phyloP scores from a whole-genome alignment of 2,329 filamentous ascomycete genomes.

The Exophiala sideris region DNA sequence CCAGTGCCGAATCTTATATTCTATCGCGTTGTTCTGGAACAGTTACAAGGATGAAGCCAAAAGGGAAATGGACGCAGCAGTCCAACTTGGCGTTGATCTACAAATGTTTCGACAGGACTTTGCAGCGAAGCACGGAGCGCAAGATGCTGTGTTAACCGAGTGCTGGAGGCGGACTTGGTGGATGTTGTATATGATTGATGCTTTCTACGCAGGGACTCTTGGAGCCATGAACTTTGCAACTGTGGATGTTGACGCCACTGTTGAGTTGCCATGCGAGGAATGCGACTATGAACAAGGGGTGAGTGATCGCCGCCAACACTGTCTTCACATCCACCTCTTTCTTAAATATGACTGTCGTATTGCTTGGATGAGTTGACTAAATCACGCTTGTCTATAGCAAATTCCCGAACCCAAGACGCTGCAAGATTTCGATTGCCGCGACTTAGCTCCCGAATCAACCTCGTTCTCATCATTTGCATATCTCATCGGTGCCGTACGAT shows the following conservation, averaged over 20 bases:
- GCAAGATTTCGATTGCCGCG: conserved; percentile 34
- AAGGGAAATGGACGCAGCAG: conserved; percentile 45
- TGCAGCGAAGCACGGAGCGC: conserved; percentile 55
- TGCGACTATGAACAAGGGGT: conserved; percentile 24
- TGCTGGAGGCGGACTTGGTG: conserved; percentile 37
- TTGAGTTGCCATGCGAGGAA: conserved; percentile 36
- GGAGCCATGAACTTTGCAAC: conserved; percentile 5
- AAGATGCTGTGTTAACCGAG: conserved; percentile 35
- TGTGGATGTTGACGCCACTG: conserved; percentile 20
- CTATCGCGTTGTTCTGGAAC: conserved; percentile 74
- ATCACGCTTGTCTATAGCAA: conserved; percentile 16
- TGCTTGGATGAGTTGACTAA: not conserved
- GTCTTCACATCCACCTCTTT: not conserved
- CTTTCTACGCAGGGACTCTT: conserved; percentile 12
- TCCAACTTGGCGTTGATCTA: conserved; percentile 27
- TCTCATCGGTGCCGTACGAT: conserved; percentile 32
- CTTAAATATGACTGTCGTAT: not conserved
- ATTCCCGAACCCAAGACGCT: conserved; percentile 32
- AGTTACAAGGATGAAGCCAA: conserved; percentile 68
- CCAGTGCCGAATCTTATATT: conserved; percentile 72
- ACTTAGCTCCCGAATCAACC: conserved; percentile 29
- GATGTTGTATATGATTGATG: conserved; percentile 28
- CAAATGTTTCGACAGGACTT: conserved; percentile 28
- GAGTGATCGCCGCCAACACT: not conserved
- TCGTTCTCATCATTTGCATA: conserved; percentile 36